Percentiles rank a stretch among this genome's conserved stretches.
phyloP scores from a whole-genome alignment of 1,284 basidiomycete species.

The Leccinum pallidistipes region DNA sequence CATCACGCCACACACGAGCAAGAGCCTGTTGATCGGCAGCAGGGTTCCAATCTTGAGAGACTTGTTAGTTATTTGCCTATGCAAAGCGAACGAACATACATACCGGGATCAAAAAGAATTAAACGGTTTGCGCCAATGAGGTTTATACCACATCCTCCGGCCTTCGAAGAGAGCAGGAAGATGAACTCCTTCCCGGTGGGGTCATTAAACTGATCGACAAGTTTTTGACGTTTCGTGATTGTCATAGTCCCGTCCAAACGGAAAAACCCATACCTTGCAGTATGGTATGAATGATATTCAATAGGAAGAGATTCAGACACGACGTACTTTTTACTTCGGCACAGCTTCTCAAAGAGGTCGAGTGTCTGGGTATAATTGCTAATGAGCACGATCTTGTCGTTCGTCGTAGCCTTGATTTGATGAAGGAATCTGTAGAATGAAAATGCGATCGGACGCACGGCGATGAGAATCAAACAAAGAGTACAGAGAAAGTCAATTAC shows the following conservation, averaged over 20 bases:
- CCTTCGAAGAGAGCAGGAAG: constrained; percentile 94
- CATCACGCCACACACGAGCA: constrained; percentile 98
- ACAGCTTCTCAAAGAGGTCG: constrained; percentile 90
- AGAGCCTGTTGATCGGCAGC: constrained; percentile 98
- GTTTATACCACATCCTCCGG: constrained; percentile 98
- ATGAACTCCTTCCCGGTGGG: constrained; percentile 94
- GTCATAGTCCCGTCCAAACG: constrained; percentile 91
- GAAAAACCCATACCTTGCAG: constrained; percentile 81
- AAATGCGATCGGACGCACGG: not conserved
- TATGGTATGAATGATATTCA: constrained; percentile 2
- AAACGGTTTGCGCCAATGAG: constrained; percentile 96
- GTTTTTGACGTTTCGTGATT: constrained; percentile 93
- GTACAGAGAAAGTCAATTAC: constrained; percentile 40
- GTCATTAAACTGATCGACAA: constrained; percentile 97
- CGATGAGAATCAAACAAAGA: not conserved
- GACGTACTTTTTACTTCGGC: constrained; percentile 76
- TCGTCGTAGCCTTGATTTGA: constrained; percentile 77
- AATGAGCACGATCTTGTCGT: constrained; percentile 98
- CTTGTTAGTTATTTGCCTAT: not conserved
- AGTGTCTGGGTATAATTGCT: constrained; percentile 77
- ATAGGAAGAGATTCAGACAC: not conserved
- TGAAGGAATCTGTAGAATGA: constrained; percentile 71
- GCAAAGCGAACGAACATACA: not conserved
- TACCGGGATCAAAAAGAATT: constrained; percentile 95
- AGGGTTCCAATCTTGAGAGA: constrained; percentile 88